Percentiles rank a stretch among this genome's conserved stretches.
phyloP scores from a whole-genome alignment of 2,329 filamentous ascomycete genomes.

The Exophiala dermatitidis region DNA sequence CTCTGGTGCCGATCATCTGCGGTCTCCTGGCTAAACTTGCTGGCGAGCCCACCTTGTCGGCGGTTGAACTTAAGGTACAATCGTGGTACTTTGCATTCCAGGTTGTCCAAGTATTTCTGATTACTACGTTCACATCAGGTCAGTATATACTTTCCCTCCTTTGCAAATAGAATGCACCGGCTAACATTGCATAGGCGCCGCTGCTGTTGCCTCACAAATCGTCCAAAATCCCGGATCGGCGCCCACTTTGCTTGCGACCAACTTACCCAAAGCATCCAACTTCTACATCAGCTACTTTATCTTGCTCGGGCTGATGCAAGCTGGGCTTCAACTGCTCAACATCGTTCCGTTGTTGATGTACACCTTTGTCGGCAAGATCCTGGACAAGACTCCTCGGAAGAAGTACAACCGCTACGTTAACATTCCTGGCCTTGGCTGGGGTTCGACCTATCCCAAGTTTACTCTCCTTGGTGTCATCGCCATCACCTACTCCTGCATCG shows the following conservation, averaged over 20 bases:
- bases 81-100: conserved; percentile 69
- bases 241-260: conserved; percentile 61
- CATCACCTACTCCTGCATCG: conserved; percentile 79
- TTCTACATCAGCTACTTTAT: conserved; percentile 96
- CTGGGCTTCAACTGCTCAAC: conserved; percentile 51
- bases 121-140: conserved; percentile 69
- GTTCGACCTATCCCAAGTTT: conserved; percentile 72
- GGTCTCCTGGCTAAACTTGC: conserved; percentile 68
- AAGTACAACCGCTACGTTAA: conserved; percentile 68
- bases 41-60: conserved; percentile 70
- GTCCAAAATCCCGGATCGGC: conserved; percentile 56
- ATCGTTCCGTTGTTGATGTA: conserved; percentile 24
- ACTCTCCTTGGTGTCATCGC: conserved; percentile 84
- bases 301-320: conserved; percentile 63
- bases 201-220: conserved; percentile 61
- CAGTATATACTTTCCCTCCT: background rate
- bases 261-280: conserved; percentile 80
- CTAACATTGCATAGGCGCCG: conserved; percentile 52
- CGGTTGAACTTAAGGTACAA: conserved; percentile 82
- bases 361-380: conserved; percentile 20
- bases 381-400: conserved; percentile 59
- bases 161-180: background rate
- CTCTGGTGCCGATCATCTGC: conserved; percentile 74
- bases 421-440: conserved; percentile 73
- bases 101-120: conserved; percentile 82